These are phyloP conservation scores for Acanthamoeba divionensis DNA, from an alignment of 208 protist species.

Conservation along the genomic window DNA sequence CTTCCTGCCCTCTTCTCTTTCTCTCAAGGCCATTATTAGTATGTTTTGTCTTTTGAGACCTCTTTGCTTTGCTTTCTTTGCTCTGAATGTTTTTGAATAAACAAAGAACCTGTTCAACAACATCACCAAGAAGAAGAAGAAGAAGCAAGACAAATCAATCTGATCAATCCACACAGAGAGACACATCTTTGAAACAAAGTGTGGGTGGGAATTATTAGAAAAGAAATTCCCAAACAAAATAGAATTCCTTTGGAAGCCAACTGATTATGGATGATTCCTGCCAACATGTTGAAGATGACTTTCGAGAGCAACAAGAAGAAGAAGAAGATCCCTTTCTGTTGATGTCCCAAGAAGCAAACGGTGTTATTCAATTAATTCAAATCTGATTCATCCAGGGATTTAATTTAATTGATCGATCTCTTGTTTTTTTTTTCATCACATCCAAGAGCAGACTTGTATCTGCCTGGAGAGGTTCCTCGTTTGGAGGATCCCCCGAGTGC, in stretches of 20 bases:
- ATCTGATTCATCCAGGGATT: background rate
- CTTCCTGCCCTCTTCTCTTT: too few species aligned
- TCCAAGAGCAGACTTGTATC: background rate
- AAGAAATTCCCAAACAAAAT: background rate
- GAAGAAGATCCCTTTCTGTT: background rate
- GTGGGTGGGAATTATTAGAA: background rate
- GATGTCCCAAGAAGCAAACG: background rate
- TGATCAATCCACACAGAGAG: background rate
- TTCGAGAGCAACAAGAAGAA: background rate
- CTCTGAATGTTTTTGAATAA: too few species aligned
- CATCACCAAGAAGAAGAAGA: background rate
- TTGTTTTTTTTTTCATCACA: background rate
- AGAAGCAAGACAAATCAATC: background rate
- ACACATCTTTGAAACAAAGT: background rate
- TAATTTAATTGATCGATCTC: background rate
- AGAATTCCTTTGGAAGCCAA: background rate
- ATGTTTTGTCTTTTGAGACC: background rate
- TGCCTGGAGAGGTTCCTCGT: background rate
- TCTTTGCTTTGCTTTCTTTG: background rate
- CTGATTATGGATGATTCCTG: too few species aligned
- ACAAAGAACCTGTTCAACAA: too few species aligned
- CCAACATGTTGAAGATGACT: too few species aligned
- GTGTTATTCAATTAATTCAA: background rate
- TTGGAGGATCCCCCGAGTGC: constrained; percentile 31
- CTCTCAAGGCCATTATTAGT: background rate